phyloP scores from a whole-genome alignment of 768 basidiomycete species.

The Megacollybia marginata region DNA sequence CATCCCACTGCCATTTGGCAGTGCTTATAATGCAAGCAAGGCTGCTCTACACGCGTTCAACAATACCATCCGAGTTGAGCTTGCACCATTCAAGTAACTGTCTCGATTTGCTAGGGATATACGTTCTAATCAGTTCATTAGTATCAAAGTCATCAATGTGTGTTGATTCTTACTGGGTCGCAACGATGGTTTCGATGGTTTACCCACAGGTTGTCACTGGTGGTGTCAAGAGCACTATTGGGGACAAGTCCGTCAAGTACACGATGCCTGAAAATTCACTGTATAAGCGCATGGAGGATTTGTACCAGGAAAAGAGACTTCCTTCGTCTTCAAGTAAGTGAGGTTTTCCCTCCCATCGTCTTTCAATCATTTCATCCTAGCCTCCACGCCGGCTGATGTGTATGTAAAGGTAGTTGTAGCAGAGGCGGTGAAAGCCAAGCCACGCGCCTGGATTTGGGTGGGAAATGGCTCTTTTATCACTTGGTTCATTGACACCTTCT shows the following conservation, averaged over 20 bases:
- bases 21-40: conserved; percentile 19
- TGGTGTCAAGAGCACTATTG: conserved; percentile 7
- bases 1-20: conserved; percentile 18
- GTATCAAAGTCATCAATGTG: conserved; percentile 9
- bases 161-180: background rate
- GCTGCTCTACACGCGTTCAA: conserved; percentile 19
- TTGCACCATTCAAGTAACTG: conserved; percentile 19
- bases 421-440: conserved; percentile 5
- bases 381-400: conserved; percentile 3
- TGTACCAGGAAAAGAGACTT: conserved; percentile 6
- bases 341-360: background rate
- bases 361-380: background rate
- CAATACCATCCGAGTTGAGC: conserved; percentile 20
- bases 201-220: conserved; percentile 6
- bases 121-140: background rate
- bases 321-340: conserved; percentile 4
- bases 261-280: conserved; percentile 6
- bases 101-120: background rate
- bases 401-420: conserved; percentile 8
- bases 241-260: background rate
- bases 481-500: conserved; percentile 13
- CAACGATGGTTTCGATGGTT: background rate
- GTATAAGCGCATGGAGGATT: conserved; percentile 9
- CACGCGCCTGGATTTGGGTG: conserved; percentile 11
- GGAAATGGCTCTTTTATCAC: conserved; percentile 5